Evolutionary conservation across 768 basidiomycete genomes (phyloP).

Genomic region (Tephrocybe sp.): DNA sequence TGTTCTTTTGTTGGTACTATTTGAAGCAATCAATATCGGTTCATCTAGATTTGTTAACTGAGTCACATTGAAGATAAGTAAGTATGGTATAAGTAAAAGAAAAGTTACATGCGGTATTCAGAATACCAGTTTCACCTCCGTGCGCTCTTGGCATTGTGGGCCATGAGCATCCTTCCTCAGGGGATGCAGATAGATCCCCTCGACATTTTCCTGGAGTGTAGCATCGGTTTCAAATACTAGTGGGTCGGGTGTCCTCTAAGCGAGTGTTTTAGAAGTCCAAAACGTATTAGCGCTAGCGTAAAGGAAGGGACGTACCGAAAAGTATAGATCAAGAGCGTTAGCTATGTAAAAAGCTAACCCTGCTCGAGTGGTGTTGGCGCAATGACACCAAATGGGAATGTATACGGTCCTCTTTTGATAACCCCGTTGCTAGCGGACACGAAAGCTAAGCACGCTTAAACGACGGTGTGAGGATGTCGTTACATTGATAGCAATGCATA

Average conservation of each 20-base stretch:
- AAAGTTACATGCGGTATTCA: no score
- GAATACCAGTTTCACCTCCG: no score
- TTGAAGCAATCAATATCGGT: neutral
- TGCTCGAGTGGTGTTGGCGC: slow-evolving; percentile 10
- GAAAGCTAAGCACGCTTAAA: no score
- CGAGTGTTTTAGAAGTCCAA: no score
- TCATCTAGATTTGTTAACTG: neutral
- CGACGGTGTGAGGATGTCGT: neutral
- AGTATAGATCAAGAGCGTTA: slow-evolving; percentile 5
- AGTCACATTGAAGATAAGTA: no score
- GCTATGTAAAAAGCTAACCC: slow-evolving; percentile 10
- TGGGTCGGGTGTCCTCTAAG: neutral
- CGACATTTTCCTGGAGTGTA: neutral
- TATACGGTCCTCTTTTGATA: slow-evolving; percentile 7
- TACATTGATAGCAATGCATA: slow-evolving; percentile 10
- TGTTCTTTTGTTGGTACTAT: neutral
- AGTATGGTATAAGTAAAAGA: no score
- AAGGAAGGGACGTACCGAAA: neutral
- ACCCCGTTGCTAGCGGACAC: slow-evolving; percentile 8
- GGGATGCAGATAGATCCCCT: slow-evolving; percentile 9
- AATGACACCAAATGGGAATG: slow-evolving; percentile 8
- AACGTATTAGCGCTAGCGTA: no score
- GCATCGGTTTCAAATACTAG: slow-evolving; percentile 4
- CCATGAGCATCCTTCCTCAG: slow-evolving; percentile 3
- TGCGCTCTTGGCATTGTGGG: no score